phyloP scores from a whole-genome alignment of 2,329 filamentous ascomycete species.

The Clonostachys solani region DNA sequence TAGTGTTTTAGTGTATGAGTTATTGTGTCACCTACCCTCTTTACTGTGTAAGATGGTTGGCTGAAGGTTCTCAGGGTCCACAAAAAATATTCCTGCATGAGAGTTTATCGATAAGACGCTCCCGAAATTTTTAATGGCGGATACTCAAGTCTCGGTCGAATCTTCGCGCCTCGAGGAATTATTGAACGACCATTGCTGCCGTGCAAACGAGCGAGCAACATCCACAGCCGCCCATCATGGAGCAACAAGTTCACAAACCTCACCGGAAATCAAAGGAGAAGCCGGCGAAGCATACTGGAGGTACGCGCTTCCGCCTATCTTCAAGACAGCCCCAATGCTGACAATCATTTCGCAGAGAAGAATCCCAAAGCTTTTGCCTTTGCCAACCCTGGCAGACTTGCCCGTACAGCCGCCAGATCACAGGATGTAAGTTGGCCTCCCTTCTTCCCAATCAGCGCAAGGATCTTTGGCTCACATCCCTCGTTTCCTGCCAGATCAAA shows the following conservation, averaged over 20 bases:
- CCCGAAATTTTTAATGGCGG: too few species aligned
- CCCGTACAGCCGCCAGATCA: slow-evolving; percentile 68
- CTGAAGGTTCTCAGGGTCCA: too few species aligned
- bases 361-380: slow-evolving; percentile 92
- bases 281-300: slow-evolving; percentile 53
- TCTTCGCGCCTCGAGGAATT: too few species aligned
- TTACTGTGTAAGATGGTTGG: too few species aligned
- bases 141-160: too few species aligned
- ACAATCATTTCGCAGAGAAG: slow-evolving; percentile 41
- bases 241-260: slow-evolving; percentile 78
- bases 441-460: not conserved
- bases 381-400: slow-evolving; percentile 74
- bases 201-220: not conserved
- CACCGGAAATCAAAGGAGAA: slow-evolving; percentile 88
- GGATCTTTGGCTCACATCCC: slow-evolving; percentile 10
- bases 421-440: slow-evolving; percentile 53
- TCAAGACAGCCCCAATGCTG: slow-evolving; percentile 6
- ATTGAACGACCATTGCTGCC: too few species aligned
- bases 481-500: slow-evolving; percentile 58
- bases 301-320: slow-evolving; percentile 25
- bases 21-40: too few species aligned
- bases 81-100: too few species aligned
- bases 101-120: too few species aligned
- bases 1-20: too few species aligned
- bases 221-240: slow-evolving; percentile 48